Percentiles rank a stretch among this genome's conserved stretches.
These are phyloP conservation scores for Alectoria sarmentosa DNA, from an alignment of 495 filamentous ascomycete species.

Conservation along the genomic window DNA sequence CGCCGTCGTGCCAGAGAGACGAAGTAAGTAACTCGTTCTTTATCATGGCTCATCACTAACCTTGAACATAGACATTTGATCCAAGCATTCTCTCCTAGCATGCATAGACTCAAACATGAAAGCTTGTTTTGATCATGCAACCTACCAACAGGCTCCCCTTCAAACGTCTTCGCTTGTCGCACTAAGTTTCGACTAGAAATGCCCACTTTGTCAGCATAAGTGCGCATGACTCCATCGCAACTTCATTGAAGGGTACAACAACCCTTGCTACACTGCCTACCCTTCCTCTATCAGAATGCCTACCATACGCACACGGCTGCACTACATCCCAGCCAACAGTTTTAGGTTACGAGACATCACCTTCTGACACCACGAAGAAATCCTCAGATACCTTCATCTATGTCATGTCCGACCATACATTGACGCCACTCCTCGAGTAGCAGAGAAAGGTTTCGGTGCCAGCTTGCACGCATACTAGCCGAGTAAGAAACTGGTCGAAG, in stretches of 20 bases:
- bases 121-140: no score
- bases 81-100: neutral
- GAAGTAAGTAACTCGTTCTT: neutral
- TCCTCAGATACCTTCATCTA: no score
- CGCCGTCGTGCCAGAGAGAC: no score
- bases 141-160: neutral
- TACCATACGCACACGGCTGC: neutral
- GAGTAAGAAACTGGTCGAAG: neutral
- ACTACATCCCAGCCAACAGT: neutral
- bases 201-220: neutral
- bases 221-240: no score
- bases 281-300: neutral
- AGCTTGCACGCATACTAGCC: no score
- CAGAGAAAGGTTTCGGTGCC: no score
- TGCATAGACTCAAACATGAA: neutral
- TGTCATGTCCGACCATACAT: no score
- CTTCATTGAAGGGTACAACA: no score
- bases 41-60: neutral
- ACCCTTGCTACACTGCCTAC: no score
- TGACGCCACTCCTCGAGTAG: no score
- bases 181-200: neutral
- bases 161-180: neutral
- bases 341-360: no score
- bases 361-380: no score
- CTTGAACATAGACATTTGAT: neutral